Evolutionary conservation across 2,329 filamentous ascomycete species (phyloP), one percentile per base, ranked within the genome.

Genomic region (Epichloe typhina): DNA sequence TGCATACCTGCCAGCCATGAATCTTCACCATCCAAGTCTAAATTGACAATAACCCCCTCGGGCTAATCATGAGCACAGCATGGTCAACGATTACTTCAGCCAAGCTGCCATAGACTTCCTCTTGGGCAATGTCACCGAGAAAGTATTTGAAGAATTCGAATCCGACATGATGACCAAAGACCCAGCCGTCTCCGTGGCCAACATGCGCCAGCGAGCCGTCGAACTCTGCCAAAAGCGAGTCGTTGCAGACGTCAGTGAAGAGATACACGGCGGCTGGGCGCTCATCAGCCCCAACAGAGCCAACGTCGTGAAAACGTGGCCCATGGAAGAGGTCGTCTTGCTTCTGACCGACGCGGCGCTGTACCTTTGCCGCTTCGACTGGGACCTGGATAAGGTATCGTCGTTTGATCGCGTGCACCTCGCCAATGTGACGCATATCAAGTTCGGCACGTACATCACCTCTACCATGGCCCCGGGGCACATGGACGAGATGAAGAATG

Each of bases 11-110:
- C 17, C 7, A 9, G 5, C 13, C n/a, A 19, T 4, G 13, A 15
- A 9, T 26, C 6, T 44, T 26, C 23, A 7, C 21, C 36, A 38
- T 38, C 12, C 2, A 38, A 38, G 26, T 31, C 26, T 4, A 44
- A 44, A 1, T 31, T 21, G 7, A 31, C 19, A 26, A 26, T n/a
- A 5, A 23, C 23, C 23, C 5, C 5, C 13, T n/a, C 45, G 17
- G 46, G 42, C 54, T 61, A 52, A 60, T 51, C 13, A n/a, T 38
- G 33, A 39, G 23, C 17, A 76, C 62, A 97, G 95, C 57, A 93
- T 97, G 68, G 89, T 98, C 56, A 95, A 95, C 58, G 93, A 98
- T 68, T 96, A 95, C 66, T 97, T 97, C 67, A 86, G 90, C 21
- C 93, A 98, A 65, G 87, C 89, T 0, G 88, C 87, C 47, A 95